Conservation (phyloP, 192 early-diverging fungal genomes). For the Gorgonomyces haynaldii region DNA sequence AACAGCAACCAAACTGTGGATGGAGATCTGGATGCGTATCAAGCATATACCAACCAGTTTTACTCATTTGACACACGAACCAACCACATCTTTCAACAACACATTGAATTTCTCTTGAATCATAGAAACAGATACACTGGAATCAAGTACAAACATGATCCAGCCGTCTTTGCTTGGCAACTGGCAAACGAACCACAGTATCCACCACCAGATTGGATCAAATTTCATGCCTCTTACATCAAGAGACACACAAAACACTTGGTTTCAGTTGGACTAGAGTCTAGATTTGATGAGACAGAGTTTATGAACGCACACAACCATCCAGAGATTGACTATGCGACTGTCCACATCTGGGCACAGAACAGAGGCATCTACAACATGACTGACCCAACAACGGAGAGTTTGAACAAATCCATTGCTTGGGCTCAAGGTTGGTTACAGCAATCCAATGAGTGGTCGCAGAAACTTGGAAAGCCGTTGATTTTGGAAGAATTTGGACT, state of each 20-base stretch:
- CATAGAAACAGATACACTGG: slow-evolving; percentile 1
- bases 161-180: slow-evolving; percentile 11
- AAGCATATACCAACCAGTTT: neutral
- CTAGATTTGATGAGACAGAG: neutral
- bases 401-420: neutral
- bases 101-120: neutral
- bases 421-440: neutral
- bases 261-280: neutral
- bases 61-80: neutral
- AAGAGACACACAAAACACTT: neutral
- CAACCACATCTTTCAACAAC: neutral
- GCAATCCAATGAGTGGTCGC: neutral
- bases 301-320: neutral
- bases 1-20: neutral
- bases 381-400: neutral
- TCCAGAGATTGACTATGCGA: neutral
- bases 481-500: slow-evolving; percentile 9
- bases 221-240: neutral
- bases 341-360: slow-evolving; percentile 1
- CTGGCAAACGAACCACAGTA: slow-evolving; percentile 11
- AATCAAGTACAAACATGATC: slow-evolving; percentile 8
- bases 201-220: neutral
- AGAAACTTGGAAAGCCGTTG: neutral
- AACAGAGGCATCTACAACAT: neutral
- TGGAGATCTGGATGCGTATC: neutral